Base-by-base conservation (phyloP, 2,329 filamentous ascomycete genomes). In the Fusarium mangiferae region DNA sequence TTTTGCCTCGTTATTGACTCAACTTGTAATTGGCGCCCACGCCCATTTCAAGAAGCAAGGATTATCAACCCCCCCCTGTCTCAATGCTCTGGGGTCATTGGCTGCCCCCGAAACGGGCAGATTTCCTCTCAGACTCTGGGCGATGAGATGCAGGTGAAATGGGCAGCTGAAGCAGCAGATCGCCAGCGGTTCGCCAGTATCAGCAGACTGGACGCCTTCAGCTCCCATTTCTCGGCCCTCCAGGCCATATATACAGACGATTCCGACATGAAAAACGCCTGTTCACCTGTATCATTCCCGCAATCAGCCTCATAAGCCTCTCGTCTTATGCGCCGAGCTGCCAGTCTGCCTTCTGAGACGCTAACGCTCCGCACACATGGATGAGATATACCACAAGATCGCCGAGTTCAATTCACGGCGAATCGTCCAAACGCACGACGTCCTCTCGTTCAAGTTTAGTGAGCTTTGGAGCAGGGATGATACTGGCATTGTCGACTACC, bases 351-450 rank as follows among this genome's bases (percentile, higher is more conserved):
- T 61, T 42, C 28, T 33, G 13, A 30, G 28, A 33, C 45, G 41
- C 35, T 42, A 61, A 62, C 56, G 46, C 65, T 62, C 57, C 28
- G 49, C 33, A 45, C 30, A 35, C 28, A 81, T 81, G 80, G 80
- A 81, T 33, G 79, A 81, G 35, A 79, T 81, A 61, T 81, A 80
- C 56, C 66, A 77, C 12, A 81, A 80, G 51, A 77, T 81, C 49
- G 70, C 75, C 51, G 68, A 67, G 17, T 74, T 79, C 57, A 78
- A 77, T 42, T 60, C 77, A 4, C 75, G 75, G 55, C 67, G 66
- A 7, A 69, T 72, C 24, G 63, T 62, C n/a, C 45, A 58, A 6
- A 73, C 68, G 9, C 68, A 69, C 8, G 54, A 77, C 17, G 62
- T 68, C 15, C 52, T 63, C 13, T 68, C 71, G 2, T 79, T 81